Percentiles rank a stretch among this genome's conserved stretches.
Evolutionary conservation across 2,329 filamentous ascomycete genomes (phyloP).

Genomic region (Penicillium palitans): DNA sequence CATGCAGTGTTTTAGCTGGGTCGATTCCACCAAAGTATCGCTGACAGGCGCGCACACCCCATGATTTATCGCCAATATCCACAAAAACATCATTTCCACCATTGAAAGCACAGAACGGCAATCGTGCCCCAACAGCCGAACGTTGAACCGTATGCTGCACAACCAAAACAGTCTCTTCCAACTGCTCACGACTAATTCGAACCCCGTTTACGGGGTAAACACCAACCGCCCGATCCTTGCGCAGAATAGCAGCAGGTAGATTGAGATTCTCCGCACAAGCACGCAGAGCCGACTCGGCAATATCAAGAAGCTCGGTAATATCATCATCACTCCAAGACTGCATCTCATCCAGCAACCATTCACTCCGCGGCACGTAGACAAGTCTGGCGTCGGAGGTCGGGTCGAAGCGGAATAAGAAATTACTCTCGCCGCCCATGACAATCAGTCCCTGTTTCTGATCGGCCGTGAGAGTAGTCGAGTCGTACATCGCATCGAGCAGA

Average conservation of each 20-base stretch:
- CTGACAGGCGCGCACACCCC: conserved; percentile 92
- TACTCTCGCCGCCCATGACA: conserved; percentile 93
- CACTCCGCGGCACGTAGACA: conserved; percentile 57
- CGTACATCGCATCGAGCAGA: conserved; percentile 74
- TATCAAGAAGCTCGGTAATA: conserved; percentile 78
- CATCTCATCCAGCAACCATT: conserved; percentile 63
- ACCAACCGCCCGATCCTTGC: conserved; percentile 85
- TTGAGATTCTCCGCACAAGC: conserved; percentile 79
- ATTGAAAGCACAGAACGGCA: conserved; percentile 98
- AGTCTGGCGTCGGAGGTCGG: conserved; percentile 66
- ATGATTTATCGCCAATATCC: conserved; percentile 96
- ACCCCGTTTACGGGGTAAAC: conserved; percentile 66
- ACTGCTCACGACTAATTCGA: conserved; percentile 78
- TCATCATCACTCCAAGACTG: conserved; percentile 58
- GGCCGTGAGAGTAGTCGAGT: conserved; percentile 60
- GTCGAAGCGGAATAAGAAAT: conserved; percentile 86
- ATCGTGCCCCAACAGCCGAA: conserved; percentile 62
- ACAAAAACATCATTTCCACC: conserved; percentile 97
- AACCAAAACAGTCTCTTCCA: conserved; percentile 94
- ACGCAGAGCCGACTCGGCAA: conserved; percentile 78
- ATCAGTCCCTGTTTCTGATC: conserved; percentile 75
- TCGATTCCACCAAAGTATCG: conserved; percentile 78
- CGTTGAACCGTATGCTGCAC: conserved; percentile 91
- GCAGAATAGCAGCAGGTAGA: conserved; percentile 74
- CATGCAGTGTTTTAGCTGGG: conserved; percentile 80